Evolutionary conservation across 2,329 filamentous ascomycete species (phyloP).

Genomic region (Ascochyta koolunga): DNA sequence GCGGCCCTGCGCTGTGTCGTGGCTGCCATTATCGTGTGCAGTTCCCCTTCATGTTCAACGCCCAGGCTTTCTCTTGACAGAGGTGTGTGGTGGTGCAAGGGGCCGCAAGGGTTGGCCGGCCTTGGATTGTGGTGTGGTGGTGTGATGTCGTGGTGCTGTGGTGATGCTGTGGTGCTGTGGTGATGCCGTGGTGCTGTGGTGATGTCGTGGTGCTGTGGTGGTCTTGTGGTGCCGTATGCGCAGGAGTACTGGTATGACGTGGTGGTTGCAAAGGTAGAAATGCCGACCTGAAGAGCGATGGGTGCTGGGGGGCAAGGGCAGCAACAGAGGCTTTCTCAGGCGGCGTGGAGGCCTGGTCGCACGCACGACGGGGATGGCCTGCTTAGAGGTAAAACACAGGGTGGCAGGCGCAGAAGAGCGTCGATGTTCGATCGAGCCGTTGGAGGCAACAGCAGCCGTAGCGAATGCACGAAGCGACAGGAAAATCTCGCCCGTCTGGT

Average conservation of each 20-base stretch:
- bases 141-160: not conserved
- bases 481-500: not conserved
- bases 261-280: not conserved
- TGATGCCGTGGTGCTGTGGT: not conserved
- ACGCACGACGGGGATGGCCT: conserved; percentile 14
- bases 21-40: conserved; percentile 33
- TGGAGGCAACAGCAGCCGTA: conserved; percentile 1
- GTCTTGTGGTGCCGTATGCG: conserved; percentile 6
- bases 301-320: conserved; percentile 9
- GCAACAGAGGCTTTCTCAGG: not conserved
- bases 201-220: not conserved
- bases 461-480: conserved; percentile 16
- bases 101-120: conserved; percentile 6
- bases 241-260: conserved; percentile 2
- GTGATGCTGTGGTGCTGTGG: not conserved
- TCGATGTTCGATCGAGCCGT: not conserved
- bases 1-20: conserved; percentile 21
- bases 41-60: conserved; percentile 39
- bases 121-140: not conserved
- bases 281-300: not conserved
- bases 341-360: conserved; percentile 6
- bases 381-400: conserved; percentile 14
- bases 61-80: conserved; percentile 2
- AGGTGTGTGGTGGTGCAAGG: conserved; percentile 9
- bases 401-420: conserved; percentile 7